Evolutionary conservation across 148 eudicot genomes (phyloP).

Genomic region (Cornus controversa): DNA sequence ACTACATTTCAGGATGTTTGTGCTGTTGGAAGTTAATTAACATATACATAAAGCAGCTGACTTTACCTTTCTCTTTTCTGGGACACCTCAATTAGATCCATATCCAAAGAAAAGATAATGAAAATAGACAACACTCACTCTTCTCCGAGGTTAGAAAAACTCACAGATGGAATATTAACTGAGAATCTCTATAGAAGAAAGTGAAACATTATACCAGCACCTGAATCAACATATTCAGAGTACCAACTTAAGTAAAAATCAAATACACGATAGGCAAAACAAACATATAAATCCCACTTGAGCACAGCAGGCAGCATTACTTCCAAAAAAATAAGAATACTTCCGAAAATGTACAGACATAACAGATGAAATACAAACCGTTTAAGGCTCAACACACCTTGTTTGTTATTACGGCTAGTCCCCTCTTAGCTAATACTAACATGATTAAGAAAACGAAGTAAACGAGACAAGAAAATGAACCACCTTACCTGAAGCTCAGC

Average conservation of each 20-base stretch:
- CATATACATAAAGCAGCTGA: not conserved
- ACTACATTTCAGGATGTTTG: not conserved
- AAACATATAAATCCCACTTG: not conserved
- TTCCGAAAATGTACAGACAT: not conserved
- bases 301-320: not conserved
- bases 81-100: conserved; percentile 4
- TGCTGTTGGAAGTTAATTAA: not conserved
- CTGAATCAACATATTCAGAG: conserved; percentile 52
- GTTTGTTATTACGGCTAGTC: not conserved
- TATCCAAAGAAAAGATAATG: not conserved
- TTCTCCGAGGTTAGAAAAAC: conserved; percentile 70
- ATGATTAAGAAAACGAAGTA: not conserved
- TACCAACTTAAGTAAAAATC: conserved; percentile 31
- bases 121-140: conserved; percentile 33
- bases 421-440: not conserved
- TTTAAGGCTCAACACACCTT: not conserved
- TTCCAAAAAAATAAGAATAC: not conserved
- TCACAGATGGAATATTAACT: conserved; percentile 70
- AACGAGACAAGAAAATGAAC: not conserved
- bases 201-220: conserved; percentile 70
- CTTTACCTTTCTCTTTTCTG: conserved; percentile 7
- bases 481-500: conserved; percentile 81
- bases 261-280: conserved; percentile 11
- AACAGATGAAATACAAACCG: not conserved
- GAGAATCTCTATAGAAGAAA: conserved; percentile 80